phyloP scores from a whole-genome alignment of 208 protist genomes.

The Trypanosoma mega region DNA sequence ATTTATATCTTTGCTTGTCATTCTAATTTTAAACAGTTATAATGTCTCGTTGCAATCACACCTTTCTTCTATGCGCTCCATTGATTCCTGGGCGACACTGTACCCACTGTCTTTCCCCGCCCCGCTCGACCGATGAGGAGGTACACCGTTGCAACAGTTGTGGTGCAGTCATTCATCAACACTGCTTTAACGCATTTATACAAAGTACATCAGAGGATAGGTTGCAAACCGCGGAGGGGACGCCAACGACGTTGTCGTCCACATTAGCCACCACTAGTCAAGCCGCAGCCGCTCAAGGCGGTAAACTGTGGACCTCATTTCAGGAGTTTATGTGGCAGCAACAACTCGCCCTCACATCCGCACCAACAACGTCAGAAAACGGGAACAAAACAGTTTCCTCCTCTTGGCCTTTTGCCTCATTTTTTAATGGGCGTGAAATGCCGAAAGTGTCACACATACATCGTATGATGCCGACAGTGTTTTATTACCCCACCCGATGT shows the following conservation, averaged over 20 bases:
- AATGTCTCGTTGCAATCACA: background rate
- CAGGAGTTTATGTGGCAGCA: background rate
- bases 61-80: background rate
- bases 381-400: background rate
- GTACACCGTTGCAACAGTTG: background rate
- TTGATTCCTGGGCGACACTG: background rate
- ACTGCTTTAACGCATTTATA: background rate
- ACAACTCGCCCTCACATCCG: background rate
- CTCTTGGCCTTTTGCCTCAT: background rate
- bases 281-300: background rate
- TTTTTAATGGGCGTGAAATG: background rate
- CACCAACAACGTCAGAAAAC: background rate
- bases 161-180: background rate
- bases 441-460: background rate
- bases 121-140: background rate
- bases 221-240: too few relatives aligned
- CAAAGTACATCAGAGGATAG: too few relatives aligned
- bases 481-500: slow-evolving; percentile 13
- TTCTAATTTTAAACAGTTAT: background rate
- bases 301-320: slow-evolving; percentile 1
- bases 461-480: slow-evolving; percentile 1
- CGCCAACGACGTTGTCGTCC: too few relatives aligned
- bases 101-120: background rate
- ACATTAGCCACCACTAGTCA: too few relatives aligned
- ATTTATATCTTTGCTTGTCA: too few relatives aligned